Evolutionary conservation across 805 yeast species (phyloP).

Genomic region (Vanderwaltozyma polyspora): DNA sequence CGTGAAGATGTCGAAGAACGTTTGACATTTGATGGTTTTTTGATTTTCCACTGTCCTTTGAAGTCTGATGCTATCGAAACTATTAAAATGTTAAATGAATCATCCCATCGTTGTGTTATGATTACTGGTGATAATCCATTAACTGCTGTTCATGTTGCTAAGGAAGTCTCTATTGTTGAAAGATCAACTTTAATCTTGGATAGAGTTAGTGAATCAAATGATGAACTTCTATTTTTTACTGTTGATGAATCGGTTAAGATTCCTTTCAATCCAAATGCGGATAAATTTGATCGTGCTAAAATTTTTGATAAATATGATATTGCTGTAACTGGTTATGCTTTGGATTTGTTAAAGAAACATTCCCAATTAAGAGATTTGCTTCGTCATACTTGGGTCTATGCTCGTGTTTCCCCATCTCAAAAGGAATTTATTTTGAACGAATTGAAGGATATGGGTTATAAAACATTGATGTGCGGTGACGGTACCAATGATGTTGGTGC

Average conservation of each 20-base stretch:
- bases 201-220: constrained; percentile 53
- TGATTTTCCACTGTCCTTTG: constrained; percentile 95
- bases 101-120: constrained; percentile 93
- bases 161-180: constrained; percentile 78
- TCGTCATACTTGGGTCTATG: constrained; percentile 91
- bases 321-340: constrained; percentile 89
- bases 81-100: constrained; percentile 83
- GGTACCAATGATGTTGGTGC: constrained; percentile 99
- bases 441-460: constrained; percentile 79
- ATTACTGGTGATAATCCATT: constrained; percentile 98
- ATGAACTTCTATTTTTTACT: constrained; percentile 68
- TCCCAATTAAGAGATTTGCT: constrained; percentile 60
- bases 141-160: constrained; percentile 96
- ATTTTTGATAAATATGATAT: constrained; percentile 66
- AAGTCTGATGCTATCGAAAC: constrained; percentile 87
- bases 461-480: constrained; percentile 97
- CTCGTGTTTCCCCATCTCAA: constrained; percentile 93
- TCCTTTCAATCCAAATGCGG: constrained; percentile 51
- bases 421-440: constrained; percentile 82
- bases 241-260: constrained; percentile 64
- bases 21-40: constrained; percentile 78
- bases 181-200: constrained; percentile 80
- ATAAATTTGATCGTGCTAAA: constrained; percentile 23
- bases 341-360: constrained; percentile 54
- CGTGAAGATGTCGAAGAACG: constrained; percentile 70